phyloP scores from a whole-genome alignment of 768 basidiomycete species.

The Termitomyces sp. region DNA sequence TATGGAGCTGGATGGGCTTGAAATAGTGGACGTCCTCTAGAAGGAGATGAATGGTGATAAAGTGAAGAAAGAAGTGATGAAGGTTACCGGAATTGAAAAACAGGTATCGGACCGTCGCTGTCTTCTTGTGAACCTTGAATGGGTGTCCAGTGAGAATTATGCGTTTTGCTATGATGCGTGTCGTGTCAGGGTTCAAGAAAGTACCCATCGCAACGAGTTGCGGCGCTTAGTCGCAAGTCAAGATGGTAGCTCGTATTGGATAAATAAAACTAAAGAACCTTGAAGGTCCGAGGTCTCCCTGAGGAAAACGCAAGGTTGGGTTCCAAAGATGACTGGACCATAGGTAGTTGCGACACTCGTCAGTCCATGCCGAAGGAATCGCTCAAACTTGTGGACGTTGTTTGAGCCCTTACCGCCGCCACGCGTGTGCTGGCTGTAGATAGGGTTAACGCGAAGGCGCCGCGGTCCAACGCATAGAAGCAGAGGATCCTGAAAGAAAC shows the following conservation, averaged over 20 bases:
- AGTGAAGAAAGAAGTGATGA: constrained; percentile 1
- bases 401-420: constrained; percentile 90
- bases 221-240: constrained; percentile 42
- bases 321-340: constrained; percentile 85
- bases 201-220: constrained; percentile 86
- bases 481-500: constrained; percentile 65
- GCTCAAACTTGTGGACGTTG: constrained; percentile 96
- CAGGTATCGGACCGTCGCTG: constrained; percentile 97
- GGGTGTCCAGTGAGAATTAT: constrained; percentile 94
- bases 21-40: constrained; percentile 87
- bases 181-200: constrained; percentile 86
- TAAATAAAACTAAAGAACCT: constrained; percentile 35
- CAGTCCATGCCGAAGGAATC: constrained; percentile 78
- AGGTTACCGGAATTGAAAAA: constrained; percentile 83
- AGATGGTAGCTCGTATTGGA: background rate
- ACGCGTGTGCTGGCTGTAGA: constrained; percentile 88
- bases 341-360: constrained; percentile 84
- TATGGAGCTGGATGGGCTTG: constrained; percentile 89
- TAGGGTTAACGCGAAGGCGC: constrained; percentile 75
- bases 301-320: constrained; percentile 72
- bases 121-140: constrained; percentile 95
- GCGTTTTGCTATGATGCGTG: constrained; percentile 89
- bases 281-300: constrained; percentile 61
- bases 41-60: constrained; percentile 8
- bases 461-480: constrained; percentile 87